Evolutionary conservation across 768 basidiomycete genomes (phyloP).

Genomic region (Antrodiella citrinella): DNA sequence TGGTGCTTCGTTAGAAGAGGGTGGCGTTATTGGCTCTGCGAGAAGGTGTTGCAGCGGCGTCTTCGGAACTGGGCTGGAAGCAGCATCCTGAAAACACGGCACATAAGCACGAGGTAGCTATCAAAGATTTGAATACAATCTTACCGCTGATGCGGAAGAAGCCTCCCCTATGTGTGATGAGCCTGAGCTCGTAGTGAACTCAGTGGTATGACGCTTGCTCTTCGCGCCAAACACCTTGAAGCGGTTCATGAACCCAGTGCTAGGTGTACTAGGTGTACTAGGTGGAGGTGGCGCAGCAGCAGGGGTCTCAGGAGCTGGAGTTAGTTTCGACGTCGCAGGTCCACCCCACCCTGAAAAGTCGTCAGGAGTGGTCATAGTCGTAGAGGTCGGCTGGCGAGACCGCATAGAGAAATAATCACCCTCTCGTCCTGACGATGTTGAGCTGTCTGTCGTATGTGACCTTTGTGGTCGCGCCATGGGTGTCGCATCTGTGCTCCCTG

Average conservation of each 20-base stretch:
- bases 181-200: slow-evolving; percentile 17
- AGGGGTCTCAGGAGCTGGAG: neutral
- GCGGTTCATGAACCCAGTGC: slow-evolving; percentile 62
- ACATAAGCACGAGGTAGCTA: neutral
- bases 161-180: slow-evolving; percentile 4
- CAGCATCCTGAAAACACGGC: slow-evolving; percentile 8
- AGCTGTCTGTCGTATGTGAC: neutral
- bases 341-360: slow-evolving; percentile 38
- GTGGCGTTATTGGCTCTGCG: slow-evolving; percentile 51
- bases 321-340: slow-evolving; percentile 9
- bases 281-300: slow-evolving; percentile 8
- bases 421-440: slow-evolving; percentile 11
- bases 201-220: slow-evolving; percentile 28
- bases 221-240: slow-evolving; percentile 69
- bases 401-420: slow-evolving; percentile 49
- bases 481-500: slow-evolving; percentile 14
- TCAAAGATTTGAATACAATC: neutral
- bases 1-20: slow-evolving; percentile 67
- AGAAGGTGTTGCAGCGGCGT: slow-evolving; percentile 50
- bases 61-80: slow-evolving; percentile 23
- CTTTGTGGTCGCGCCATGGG: slow-evolving; percentile 11
- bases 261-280: slow-evolving; percentile 42
- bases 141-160: slow-evolving; percentile 20
- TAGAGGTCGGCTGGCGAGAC: slow-evolving; percentile 36
- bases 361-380: slow-evolving; percentile 32